phyloP scores from a whole-genome alignment of 2,329 filamentous ascomycete species.

The Fusarium keratoplasticum region DNA sequence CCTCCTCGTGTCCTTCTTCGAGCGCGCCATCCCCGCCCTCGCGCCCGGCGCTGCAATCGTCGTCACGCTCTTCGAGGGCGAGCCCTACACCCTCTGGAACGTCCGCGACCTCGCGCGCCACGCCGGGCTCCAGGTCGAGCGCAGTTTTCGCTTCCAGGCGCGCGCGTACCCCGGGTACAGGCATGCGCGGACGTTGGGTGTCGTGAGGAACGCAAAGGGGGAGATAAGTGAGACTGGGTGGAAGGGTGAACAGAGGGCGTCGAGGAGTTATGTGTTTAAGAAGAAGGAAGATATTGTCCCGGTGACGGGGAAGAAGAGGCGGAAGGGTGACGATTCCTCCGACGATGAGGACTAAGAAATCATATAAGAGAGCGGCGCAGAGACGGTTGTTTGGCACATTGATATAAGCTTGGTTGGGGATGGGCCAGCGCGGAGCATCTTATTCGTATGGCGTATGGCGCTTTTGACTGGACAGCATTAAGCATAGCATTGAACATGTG shows the following conservation, averaged over 20 bases:
- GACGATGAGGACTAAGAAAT: conserved; percentile 46
- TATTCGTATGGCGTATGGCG: conserved; percentile 24
- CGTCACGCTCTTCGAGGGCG: conserved; percentile 90
- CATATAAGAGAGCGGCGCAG: neutral
- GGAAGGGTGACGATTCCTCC: conserved; percentile 48
- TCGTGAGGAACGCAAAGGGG: conserved; percentile 62
- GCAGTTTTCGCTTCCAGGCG: conserved; percentile 77
- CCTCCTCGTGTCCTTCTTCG: conserved; percentile 77
- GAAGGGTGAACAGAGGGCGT: conserved; percentile 56
- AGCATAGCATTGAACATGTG: neutral
- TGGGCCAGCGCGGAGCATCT: neutral
- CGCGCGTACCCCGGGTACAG: conserved; percentile 77
- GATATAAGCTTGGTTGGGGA: neutral
- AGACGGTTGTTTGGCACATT: neutral
- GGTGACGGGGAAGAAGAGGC: conserved; percentile 45
- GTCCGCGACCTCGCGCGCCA: conserved; percentile 87
- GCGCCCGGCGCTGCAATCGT: conserved; percentile 71
- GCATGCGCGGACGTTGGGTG: conserved; percentile 79
- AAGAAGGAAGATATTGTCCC: conserved; percentile 63
- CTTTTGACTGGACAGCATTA: neutral
- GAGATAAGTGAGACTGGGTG: conserved; percentile 56
- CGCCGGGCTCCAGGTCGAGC: conserved; percentile 74
- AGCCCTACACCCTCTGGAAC: conserved; percentile 97
- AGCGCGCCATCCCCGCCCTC: conserved; percentile 55
- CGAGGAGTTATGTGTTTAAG: conserved; percentile 72